A percentile compares a stretch with the other conserved stretches of the same genome.
Conservation (phyloP, 208 protist species). For the Leishmania braziliensis region DNA sequence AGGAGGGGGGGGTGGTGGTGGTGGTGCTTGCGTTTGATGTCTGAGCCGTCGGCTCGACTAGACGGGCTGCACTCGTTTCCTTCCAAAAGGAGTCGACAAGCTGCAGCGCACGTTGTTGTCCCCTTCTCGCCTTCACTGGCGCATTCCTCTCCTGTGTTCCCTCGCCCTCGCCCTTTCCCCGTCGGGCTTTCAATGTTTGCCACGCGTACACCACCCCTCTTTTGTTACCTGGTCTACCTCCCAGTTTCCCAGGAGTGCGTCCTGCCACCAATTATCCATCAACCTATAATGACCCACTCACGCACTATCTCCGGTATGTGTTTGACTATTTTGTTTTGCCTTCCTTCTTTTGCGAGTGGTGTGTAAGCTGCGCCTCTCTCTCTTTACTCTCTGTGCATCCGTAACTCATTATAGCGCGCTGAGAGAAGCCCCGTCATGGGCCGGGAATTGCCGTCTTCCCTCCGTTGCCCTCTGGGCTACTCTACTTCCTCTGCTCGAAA, state of each 20-base stretch:
- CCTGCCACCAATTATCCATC: not conserved
- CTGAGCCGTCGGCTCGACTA: not conserved
- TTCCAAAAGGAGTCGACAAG: not conserved
- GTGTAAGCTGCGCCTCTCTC: not conserved
- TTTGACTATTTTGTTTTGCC: too few species aligned
- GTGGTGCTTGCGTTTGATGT: not conserved
- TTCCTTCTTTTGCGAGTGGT: not conserved
- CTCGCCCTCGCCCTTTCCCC: not conserved
- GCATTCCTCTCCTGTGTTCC: not conserved
- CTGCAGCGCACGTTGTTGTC: not conserved
- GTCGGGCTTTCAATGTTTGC: not conserved
- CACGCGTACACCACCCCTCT: too few species aligned
- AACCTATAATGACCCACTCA: not conserved
- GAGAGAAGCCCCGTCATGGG: not conserved
- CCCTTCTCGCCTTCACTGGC: not conserved
- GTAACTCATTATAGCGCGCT: too few species aligned
- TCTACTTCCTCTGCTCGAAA: not conserved
- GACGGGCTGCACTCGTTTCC: not conserved
- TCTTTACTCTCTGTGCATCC: not conserved
- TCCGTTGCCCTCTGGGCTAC: not conserved
- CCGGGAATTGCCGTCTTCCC: not conserved
- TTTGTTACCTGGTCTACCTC: not conserved
- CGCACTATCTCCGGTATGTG: not conserved
- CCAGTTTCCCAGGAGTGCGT: not conserved
- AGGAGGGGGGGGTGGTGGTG: not conserved